Conservation (phyloP, 2,329 filamentous ascomycete genomes). For the Sordariomycetes sp. region DNA sequence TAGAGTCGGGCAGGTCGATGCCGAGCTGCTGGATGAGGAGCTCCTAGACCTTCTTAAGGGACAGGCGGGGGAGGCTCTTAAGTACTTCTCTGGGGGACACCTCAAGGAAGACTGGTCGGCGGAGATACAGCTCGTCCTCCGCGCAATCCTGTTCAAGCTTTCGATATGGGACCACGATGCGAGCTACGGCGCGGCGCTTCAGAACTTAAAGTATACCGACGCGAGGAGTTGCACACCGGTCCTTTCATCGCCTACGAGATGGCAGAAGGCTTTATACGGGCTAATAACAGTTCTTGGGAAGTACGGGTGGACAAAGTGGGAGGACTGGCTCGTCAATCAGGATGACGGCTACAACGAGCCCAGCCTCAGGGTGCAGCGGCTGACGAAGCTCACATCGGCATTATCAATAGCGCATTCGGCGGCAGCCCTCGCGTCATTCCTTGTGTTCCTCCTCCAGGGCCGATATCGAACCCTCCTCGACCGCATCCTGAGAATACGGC, state of each 20-base stretch:
- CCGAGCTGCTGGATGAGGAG: constrained; percentile 89
- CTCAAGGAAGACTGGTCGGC: constrained; percentile 76
- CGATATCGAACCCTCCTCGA: constrained; percentile 86
- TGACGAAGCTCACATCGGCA: constrained; percentile 58
- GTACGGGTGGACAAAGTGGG: constrained; percentile 88
- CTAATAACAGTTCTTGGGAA: constrained; percentile 73
- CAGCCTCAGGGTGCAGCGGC: constrained; percentile 31
- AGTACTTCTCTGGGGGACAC: constrained; percentile 65
- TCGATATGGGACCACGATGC: constrained; percentile 95
- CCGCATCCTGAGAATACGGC: constrained; percentile 67
- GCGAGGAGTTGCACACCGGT: constrained; percentile 53
- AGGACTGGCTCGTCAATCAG: constrained; percentile 66
- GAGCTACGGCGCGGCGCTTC: constrained; percentile 83
- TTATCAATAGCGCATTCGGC: constrained; percentile 65
- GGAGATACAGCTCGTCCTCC: constrained; percentile 68
- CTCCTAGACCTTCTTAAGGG: constrained; percentile 71
- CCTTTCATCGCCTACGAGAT: constrained; percentile 56
- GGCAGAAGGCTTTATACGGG: constrained; percentile 78
- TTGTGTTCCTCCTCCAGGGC: constrained; percentile 83
- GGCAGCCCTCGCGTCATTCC: constrained; percentile 72
- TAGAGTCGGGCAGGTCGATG: constrained; percentile 90
- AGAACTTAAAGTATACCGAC: constrained; percentile 84
- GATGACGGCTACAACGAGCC: constrained; percentile 62
- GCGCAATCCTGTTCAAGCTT: constrained; percentile 80
- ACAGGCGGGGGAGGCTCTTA: constrained; percentile 78